Conservation (phyloP, 768 basidiomycete genomes). For the Hericium coralloides region DNA sequence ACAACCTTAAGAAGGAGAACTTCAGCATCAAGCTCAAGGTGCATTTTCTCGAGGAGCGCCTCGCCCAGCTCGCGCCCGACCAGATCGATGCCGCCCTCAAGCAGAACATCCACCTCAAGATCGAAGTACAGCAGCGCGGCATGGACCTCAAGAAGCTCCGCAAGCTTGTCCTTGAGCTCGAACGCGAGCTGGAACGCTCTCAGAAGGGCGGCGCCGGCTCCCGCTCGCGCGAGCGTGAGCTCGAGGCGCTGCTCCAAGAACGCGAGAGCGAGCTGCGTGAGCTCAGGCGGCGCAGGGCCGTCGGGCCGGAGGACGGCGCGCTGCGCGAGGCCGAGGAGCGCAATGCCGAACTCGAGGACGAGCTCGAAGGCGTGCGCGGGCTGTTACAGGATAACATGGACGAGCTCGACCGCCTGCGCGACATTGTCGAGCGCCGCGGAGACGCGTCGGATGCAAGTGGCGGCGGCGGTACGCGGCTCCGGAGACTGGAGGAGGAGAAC, state of each 20-base stretch:
- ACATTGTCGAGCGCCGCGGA: slow-evolving; percentile 46
- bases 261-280: slow-evolving; percentile 63
- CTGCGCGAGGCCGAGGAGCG: slow-evolving; percentile 49
- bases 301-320: slow-evolving; percentile 36
- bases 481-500: slow-evolving; percentile 51
- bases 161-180: slow-evolving; percentile 78
- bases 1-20: slow-evolving; percentile 93
- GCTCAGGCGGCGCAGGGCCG: slow-evolving; percentile 40
- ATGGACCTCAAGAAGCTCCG: slow-evolving; percentile 90
- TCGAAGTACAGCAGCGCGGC: slow-evolving; percentile 82
- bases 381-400: slow-evolving; percentile 77
- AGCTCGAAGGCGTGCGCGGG: slow-evolving; percentile 60
- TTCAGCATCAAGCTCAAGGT: slow-evolving; percentile 94
- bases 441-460: slow-evolving; percentile 31
- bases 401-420: slow-evolving; percentile 67
- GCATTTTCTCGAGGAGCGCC: slow-evolving; percentile 89
- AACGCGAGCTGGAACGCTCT: slow-evolving; percentile 66
- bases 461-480: slow-evolving; percentile 35
- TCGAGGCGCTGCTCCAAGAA: slow-evolving; percentile 71
- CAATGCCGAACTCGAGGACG: slow-evolving; percentile 63
- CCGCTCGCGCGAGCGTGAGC: slow-evolving; percentile 52
- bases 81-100: slow-evolving; percentile 88
- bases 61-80: slow-evolving; percentile 84
- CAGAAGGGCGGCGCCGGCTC: slow-evolving; percentile 39
- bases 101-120: slow-evolving; percentile 89